phyloP scores from a whole-genome alignment of 2,329 filamentous ascomycete species.

The Paracoccidioides lutzii region DNA sequence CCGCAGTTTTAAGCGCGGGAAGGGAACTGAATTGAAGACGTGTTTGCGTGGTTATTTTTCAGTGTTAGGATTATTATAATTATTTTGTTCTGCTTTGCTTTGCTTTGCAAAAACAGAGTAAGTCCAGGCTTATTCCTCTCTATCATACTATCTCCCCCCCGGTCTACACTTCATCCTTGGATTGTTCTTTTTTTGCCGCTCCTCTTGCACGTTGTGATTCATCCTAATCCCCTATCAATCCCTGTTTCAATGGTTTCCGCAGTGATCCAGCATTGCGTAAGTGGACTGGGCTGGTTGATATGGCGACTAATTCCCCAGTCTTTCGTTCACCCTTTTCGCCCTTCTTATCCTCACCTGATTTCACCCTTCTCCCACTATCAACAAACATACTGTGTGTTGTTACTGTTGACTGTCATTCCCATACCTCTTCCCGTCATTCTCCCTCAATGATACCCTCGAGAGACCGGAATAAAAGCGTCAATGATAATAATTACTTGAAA shows the following conservation, averaged over 20 bases:
- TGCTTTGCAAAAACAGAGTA: too few relatives aligned
- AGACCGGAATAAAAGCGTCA: constrained; percentile 9
- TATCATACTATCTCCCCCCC: too few relatives aligned
- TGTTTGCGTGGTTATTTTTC: too few relatives aligned
- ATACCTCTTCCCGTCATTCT: neutral
- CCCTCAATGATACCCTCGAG: neutral
- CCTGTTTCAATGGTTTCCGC: constrained; percentile 1
- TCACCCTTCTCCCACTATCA: neutral
- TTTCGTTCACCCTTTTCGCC: too few relatives aligned
- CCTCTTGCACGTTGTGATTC: neutral
- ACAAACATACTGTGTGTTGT: neutral
- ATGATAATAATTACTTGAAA: constrained; percentile 17
- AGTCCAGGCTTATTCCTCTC: too few relatives aligned
- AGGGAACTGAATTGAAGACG: too few relatives aligned
- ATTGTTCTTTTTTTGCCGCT: neutral
- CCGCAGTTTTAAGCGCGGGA: too few relatives aligned
- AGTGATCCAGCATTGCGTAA: neutral
- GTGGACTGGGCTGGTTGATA: neutral
- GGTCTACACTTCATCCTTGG: neutral
- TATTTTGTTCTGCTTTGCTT: too few relatives aligned
- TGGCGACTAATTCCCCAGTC: neutral
- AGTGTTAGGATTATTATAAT: too few relatives aligned
- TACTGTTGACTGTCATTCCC: neutral
- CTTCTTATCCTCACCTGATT: neutral
- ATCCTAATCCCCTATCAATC: neutral